These are phyloP conservation scores for Rhizopogon sp. DNA, from an alignment of 768 basidiomycete genomes.

Conservation along the genomic window DNA sequence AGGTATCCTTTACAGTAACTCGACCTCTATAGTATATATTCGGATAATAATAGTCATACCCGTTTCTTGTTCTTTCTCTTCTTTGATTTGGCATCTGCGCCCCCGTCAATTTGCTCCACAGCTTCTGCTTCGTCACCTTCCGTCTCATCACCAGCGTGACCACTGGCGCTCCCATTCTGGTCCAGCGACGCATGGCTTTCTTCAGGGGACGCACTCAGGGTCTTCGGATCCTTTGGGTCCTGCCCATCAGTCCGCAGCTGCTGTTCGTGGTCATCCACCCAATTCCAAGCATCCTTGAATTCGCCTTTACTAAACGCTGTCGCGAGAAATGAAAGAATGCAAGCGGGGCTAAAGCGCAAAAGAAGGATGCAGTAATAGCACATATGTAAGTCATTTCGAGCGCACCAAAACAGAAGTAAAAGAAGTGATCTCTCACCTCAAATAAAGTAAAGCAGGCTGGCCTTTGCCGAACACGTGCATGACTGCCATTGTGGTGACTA, in stretches of 20 bases:
- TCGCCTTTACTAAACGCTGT: conserved; percentile 65
- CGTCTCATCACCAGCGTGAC: conserved; percentile 4
- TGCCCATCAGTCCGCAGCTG: conserved; percentile 4
- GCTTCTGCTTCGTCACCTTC: conserved; percentile 10
- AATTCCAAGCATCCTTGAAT: conserved; percentile 62
- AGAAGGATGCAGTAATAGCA: background rate
- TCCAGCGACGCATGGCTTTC: conserved; percentile 14
- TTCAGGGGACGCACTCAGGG: conserved; percentile 8
- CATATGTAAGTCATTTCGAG: background rate
- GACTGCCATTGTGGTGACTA: conserved; percentile 72
- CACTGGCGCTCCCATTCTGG: conserved; percentile 11
- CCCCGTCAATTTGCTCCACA: background rate
- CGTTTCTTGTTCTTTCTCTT: conserved; percentile 17
- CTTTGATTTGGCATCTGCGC: conserved; percentile 7
- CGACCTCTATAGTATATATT: background rate
- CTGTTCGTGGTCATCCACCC: conserved; percentile 52
- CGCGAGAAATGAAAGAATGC: conserved; percentile 63
- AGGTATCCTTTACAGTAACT: background rate
- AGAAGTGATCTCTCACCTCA: conserved; percentile 53
- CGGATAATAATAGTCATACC: background rate
- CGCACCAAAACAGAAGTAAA: too few species aligned
- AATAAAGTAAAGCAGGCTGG: conserved; percentile 90
- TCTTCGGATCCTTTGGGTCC: conserved; percentile 7
- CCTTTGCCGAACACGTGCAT: conserved; percentile 77
- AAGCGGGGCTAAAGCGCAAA: conserved; percentile 52